phyloP scores from a whole-genome alignment of 306 rosid species.

The Gastrolobium villosum region DNA sequence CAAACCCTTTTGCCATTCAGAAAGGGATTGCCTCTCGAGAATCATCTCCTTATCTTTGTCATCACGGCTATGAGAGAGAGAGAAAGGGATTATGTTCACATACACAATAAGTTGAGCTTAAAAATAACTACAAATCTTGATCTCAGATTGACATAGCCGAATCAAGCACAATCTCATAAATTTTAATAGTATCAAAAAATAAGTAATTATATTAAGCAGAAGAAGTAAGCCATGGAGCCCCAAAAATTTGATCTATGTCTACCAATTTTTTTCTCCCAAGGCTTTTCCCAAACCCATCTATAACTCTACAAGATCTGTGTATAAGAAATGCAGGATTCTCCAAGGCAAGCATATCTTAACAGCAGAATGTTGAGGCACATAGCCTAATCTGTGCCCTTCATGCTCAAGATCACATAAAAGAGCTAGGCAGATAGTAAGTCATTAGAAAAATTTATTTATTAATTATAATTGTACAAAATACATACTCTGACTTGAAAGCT shows the following conservation, averaged over 20 bases:
- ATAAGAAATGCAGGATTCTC: conserved; percentile 8
- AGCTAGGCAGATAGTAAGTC: conserved; percentile 11
- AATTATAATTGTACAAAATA: conserved; percentile 15
- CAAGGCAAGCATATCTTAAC: neutral
- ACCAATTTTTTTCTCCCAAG: conserved; percentile 7
- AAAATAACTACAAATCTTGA: conserved; percentile 21
- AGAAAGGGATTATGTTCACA: conserved; percentile 16
- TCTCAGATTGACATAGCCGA: neutral
- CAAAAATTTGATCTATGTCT: neutral
- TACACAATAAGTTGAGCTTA: neutral
- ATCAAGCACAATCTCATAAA: conserved; percentile 9
- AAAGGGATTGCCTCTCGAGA: conserved; percentile 83
- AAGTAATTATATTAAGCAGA: too few species aligned
- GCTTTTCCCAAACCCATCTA: conserved; percentile 3
- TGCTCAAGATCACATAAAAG: conserved; percentile 16
- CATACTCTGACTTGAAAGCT: conserved; percentile 89
- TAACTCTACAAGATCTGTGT: neutral
- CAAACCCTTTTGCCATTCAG: too few species aligned
- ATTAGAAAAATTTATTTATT: neutral
- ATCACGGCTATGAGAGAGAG: conserved; percentile 66
- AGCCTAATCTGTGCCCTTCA: neutral
- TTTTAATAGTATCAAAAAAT: neutral
- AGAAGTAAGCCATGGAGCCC: conserved; percentile 18
- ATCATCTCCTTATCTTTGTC: conserved; percentile 81
- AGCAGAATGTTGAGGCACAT: conserved; percentile 2